Base-by-base conservation (phyloP, 2,329 filamentous ascomycete species). In the Monascus ruber region DNA sequence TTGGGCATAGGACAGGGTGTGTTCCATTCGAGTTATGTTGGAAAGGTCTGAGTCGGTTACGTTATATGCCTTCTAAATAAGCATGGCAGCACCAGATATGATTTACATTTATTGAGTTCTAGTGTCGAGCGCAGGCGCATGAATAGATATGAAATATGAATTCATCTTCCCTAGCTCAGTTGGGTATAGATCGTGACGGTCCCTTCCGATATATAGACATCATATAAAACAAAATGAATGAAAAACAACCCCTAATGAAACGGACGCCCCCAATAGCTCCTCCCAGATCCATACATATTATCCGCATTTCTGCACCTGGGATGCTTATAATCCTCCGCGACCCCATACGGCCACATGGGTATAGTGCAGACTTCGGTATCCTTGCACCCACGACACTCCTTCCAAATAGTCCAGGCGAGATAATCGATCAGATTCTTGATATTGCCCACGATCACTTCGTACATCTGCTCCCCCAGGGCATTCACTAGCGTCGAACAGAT, bases 331-430 rank as follows among this genome's bases (percentile, higher is more conserved):
- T 81, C 77, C 25, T 74, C 65, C 0, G 59, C 50, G 0, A 58
- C 64, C 0, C 77, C 77, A 52, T 70, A 63, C 0, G 77, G 78
- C 77, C 77, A 82, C 50, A 81, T 78, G 1, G 76, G 76, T n/a
- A 80, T 63, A 34, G 75, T 69, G 44, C 77, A 77, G 2, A 78
- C 55, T 54, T 81, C 70, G 34, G 74, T 66, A 5, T 65, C 62
- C 0, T 49, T 55, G 50, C 79, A 82, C 1, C 65, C 63, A 5
- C 64, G 60, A 37, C 75, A 76, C 36, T 70, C 64, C 47, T 74
- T 78, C 76, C 76, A 81, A 0, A 59, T 66, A 3, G 73, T 68
- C 79, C 79, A 83, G 5, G 65, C 63, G 2, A 83, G 61, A 41
- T 70, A 71, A 1, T 56, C 44, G 17, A 72, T 66, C 10, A 82